phyloP scores from a whole-genome alignment of 495 filamentous ascomycete species.

The Chaetomidium leptoderma region DNA sequence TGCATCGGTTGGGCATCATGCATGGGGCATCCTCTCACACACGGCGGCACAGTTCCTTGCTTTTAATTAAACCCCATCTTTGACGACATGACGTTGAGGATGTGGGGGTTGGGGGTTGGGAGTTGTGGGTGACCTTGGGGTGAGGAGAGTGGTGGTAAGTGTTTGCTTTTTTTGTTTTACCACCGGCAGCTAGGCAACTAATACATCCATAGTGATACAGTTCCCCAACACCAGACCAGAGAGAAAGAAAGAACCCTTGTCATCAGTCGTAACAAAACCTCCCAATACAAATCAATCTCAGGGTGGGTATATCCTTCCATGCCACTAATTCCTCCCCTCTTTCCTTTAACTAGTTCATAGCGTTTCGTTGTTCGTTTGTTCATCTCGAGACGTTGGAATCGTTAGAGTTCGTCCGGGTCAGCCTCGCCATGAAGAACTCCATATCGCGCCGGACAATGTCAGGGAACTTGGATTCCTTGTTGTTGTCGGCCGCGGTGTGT shows the following conservation, averaged over 20 bases:
- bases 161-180: background rate
- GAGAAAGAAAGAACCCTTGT: background rate
- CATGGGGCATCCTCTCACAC: too few relatives aligned
- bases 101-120: too few relatives aligned
- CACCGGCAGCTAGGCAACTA: too few relatives aligned
- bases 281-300: background rate
- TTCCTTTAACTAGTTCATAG: background rate
- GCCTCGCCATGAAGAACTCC: constrained; percentile 21
- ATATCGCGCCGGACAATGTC: constrained; percentile 14
- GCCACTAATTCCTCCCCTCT: too few relatives aligned
- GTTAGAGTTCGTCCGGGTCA: constrained; percentile 5
- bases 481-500: background rate
- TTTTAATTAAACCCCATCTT: too few relatives aligned
- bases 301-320: background rate
- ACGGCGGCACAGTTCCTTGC: too few relatives aligned
- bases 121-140: too few relatives aligned
- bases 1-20: too few relatives aligned
- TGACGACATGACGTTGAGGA: too few relatives aligned
- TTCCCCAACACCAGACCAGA: background rate
- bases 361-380: background rate
- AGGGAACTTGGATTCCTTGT: background rate
- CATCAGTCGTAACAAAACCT: background rate
- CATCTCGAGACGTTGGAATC: background rate
- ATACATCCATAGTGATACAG: background rate
- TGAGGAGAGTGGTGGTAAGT: too few relatives aligned